Base-by-base conservation (phyloP, 2,329 filamentous ascomycete species). In the Penicillium sp. region DNA sequence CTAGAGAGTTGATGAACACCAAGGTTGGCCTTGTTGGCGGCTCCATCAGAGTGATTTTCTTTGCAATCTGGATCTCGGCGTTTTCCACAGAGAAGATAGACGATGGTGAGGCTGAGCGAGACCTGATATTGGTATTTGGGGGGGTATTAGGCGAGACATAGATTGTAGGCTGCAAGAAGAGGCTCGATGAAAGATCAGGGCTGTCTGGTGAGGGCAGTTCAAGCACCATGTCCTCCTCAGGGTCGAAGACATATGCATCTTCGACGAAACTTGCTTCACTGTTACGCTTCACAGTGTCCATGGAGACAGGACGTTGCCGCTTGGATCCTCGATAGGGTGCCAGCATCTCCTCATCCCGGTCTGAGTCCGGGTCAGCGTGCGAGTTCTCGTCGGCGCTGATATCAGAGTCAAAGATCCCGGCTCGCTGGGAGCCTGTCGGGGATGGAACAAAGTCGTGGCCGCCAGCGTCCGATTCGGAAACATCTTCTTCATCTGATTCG, bases 401-500 rank as follows among this genome's bases (percentile, higher is more conserved):
- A 50, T 75, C 71, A 8, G 72, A 75, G 59, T 75, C 73, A 42
- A 70, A 72, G 9, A 66, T 65, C 15, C 56, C 64, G 58, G 68
- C 65, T 61, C 64, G 66, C 42, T 70, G 70, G 8, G 70, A 70
- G 40, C 74, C 70, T 24, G 75, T 64, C 1, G 73, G 73, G 22
- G 76, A 76, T 30, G 74, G 75, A 15, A 71, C 66, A 63, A 72
- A 62, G 44, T 75, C 74, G 9, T 74, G 71, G 10, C 70, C 68
- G 30, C 74, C 71, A 19, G 69, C 67, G 60, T 78, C 75, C 1
- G 76, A 75, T 62, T 78, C 76, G 13, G 76, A 78, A 7, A 75
- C 68, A 49, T 74, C 75, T 62, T 78, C 76, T 62, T 78, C 76
- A 28, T 78, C 76, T 12, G 76, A 78, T 51, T 78, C 75, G 62